Base-by-base conservation (phyloP, 495 filamentous ascomycete species). In the Aspergillus steynii region DNA sequence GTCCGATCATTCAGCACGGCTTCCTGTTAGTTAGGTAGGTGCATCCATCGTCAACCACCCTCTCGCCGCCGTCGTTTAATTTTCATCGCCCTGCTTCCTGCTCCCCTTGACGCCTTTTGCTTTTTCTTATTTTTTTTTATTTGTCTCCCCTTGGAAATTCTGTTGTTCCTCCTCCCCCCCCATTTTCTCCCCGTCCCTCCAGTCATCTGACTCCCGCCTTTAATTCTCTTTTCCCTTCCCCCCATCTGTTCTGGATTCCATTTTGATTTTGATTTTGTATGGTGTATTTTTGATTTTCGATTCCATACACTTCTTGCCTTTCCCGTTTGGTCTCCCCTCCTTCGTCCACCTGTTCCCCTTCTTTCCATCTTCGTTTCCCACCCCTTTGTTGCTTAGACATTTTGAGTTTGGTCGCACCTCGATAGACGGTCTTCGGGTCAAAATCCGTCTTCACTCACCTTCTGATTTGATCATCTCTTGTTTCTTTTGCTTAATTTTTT, bases 1-100 rank as follows among this genome's bases (percentile, higher is more conserved):
- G 31, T 61, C 64, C 64, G 69, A 69, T 75, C 68, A 69, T 71
- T 68, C 69, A 69, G 62, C 70, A 62, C 68, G 73, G 61, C 59
- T 65, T 69, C 65, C 67, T 68, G 65, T 71, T 71, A 68, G 67
- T 71, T 71, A 59, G 42, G 61, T 61, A 50, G 31, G 47, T 32
- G 28, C 52, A 42, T 46, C 37, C 51, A 53, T 53, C 51, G 20
- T 53, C 51, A 53, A 53, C 26, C 9, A 53, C 29, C 34, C 45
- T 51, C 45, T 52, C 31, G 37, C 37, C 12, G 7, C 12, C 37
- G 31, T 34, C 31, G 31, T 34, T 34, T 34, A 34, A 42, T 42
- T 42, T 42, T 42, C 37, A 52, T 61, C 51, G 28, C 51, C 29
- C 57, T 37, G 32, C 60, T 55, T 59, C 50, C 42, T 53, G 20